These are phyloP conservation scores for Candida methanosorbosa DNA, from an alignment of 805 yeast genomes.

Conservation along the genomic window DNA sequence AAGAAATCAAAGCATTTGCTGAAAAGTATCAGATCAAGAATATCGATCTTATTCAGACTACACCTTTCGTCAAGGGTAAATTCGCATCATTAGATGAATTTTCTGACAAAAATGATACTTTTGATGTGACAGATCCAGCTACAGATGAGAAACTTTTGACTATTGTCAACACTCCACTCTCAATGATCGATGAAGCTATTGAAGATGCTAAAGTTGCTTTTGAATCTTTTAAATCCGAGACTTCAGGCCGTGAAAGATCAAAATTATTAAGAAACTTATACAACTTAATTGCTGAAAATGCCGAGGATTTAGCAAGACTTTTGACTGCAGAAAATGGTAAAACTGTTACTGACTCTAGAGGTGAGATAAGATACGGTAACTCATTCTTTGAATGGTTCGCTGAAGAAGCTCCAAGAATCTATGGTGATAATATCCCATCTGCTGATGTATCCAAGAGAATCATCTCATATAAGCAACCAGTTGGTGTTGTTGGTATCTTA, in stretches of 20 bases:
- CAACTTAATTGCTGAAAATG: slow-evolving; percentile 45
- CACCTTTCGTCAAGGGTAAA: slow-evolving; percentile 63
- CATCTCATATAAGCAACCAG: slow-evolving; percentile 59
- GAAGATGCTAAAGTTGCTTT: slow-evolving; percentile 47
- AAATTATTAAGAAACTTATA: slow-evolving; percentile 43
- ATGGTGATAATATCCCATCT: slow-evolving; percentile 62
- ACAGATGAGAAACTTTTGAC: slow-evolving; percentile 39
- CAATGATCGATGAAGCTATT: slow-evolving; percentile 45
- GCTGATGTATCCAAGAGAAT: slow-evolving; percentile 40
- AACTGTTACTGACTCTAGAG: slow-evolving; percentile 60
- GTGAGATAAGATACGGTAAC: slow-evolving; percentile 61
- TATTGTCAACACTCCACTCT: slow-evolving; percentile 46
- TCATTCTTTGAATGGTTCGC: slow-evolving; percentile 87
- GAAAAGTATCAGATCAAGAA: slow-evolving; percentile 30
- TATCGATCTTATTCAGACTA: slow-evolving; percentile 44
- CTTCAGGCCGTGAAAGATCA: slow-evolving; percentile 50
- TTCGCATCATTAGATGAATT: slow-evolving; percentile 35
- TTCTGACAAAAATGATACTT: slow-evolving; percentile 31
- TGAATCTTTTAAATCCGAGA: slow-evolving; percentile 33
- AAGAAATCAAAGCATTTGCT: slow-evolving; percentile 18
- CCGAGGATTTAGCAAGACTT: slow-evolving; percentile 56
- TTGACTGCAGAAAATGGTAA: slow-evolving; percentile 71
- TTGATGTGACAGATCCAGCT: slow-evolving; percentile 75
- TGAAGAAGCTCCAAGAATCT: slow-evolving; percentile 66
- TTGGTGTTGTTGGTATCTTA: slow-evolving; percentile 71